These are phyloP conservation scores for Bombardia bombarda DNA, from an alignment of 495 filamentous ascomycete species.

Conservation along the genomic window DNA sequence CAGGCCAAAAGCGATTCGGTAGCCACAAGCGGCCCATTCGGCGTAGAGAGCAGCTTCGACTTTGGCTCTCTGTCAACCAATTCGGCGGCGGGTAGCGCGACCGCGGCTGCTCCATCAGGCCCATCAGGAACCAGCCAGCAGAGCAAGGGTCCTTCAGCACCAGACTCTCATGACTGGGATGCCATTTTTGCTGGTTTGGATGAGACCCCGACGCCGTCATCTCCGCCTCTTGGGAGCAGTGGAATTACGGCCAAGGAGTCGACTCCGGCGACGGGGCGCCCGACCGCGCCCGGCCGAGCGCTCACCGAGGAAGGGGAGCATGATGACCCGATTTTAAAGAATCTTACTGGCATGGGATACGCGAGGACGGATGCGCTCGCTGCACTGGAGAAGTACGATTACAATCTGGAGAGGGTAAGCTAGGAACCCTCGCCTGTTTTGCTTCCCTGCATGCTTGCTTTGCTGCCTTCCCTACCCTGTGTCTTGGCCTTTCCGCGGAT, in stretches of 20 bases:
- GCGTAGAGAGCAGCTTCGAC: conserved; percentile 41
- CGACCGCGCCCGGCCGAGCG: conserved; percentile 48
- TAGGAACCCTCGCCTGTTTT: background rate
- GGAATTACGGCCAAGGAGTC: conserved; percentile 23
- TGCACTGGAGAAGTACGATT: conserved; percentile 90
- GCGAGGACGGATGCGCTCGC: conserved; percentile 65
- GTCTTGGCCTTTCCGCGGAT: too few species aligned
- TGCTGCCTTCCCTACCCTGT: too few species aligned
- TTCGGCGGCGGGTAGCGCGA: conserved; percentile 40
- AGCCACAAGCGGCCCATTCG: conserved; percentile 29
- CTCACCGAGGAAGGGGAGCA: conserved; percentile 67
- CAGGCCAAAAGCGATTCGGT: conserved; percentile 43
- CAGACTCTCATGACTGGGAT: conserved; percentile 79
- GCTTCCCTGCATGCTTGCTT: too few species aligned
- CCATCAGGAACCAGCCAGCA: conserved; percentile 25
- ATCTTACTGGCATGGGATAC: conserved; percentile 88
- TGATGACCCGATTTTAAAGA: conserved; percentile 87
- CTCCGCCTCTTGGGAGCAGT: conserved; percentile 12
- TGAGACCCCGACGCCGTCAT: conserved; percentile 26
- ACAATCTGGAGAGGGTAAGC: conserved; percentile 88
- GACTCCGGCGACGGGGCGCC: conserved; percentile 26
- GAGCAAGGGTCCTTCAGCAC: conserved; percentile 18
- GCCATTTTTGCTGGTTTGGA: conserved; percentile 83
- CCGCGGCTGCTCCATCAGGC: conserved; percentile 30
- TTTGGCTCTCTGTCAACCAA: conserved; percentile 34